Evolutionary conservation across 1,284 basidiomycete genomes (phyloP), one percentile per base, ranked within the genome.

Genomic region (Albatrellus sp.): DNA sequence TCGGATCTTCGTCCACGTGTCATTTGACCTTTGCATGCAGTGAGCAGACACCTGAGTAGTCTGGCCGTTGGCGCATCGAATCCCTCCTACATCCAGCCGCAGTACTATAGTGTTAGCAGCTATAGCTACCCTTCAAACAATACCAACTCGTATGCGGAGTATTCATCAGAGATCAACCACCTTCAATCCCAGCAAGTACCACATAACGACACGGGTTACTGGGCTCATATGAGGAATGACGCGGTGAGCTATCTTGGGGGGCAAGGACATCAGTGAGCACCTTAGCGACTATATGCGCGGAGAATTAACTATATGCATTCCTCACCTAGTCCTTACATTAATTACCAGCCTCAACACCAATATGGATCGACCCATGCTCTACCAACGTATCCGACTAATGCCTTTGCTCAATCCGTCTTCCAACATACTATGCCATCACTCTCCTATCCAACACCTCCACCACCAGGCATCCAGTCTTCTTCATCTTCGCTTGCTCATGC

Each of bases 401-500:
- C 73, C 0, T 75, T 83, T 52, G 72, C 79, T 0, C 76, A 76
- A 47, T 74, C 77, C 3, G 54, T 85, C 16, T 69, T 82, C 44
- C 77, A 80, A 44, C 71, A 72, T 14, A 69, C 72, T 16, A 59
- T 68, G 8, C 75, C 79, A 14, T 66, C 67, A n/a, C 63, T 67
- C 4, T 68, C 74, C 7, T 83, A 82, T 60, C 78, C 79, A 2
- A 80, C 80, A 1, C 78, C 78, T 13, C 77, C 79, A 6, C 80
- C 78, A 11, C 77, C 76, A 2, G 68, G 70, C 10, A 73, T 79
- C 24, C 69, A 63, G 32, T 65, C 66, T n/a, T 74, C 80, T 0
- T 80, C 80, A 1, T 83, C 82, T 12, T 84, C 82, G 9, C 69
- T 86, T 44, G 80, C 83, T 1, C 68, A 69, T 56, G 82, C 82